Percentiles rank a stretch among this genome's conserved stretches.
phyloP scores from a whole-genome alignment of 441 rosid species.

The Brassica hybrid region DNA sequence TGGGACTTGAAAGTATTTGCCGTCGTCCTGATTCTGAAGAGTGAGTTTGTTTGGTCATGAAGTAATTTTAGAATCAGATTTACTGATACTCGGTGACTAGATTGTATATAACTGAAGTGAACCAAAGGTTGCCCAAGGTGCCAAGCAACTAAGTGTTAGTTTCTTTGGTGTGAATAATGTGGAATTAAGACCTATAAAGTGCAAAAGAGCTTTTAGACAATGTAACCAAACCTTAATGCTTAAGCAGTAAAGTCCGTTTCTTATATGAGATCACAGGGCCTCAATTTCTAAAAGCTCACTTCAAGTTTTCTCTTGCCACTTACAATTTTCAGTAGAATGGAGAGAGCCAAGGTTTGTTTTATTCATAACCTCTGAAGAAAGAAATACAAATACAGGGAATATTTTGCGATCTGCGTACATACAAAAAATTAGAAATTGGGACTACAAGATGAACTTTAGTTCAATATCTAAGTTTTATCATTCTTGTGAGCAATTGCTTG shows the following conservation, averaged over 20 bases:
- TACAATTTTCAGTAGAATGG: not conserved
- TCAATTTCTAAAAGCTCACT: not conserved
- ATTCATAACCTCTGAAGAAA: not conserved
- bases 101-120: not conserved
- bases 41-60: conserved; percentile 16
- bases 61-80: conserved; percentile 14
- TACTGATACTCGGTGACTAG: not conserved
- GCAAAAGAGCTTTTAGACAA: not conserved
- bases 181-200: not conserved
- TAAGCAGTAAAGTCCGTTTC: not conserved
- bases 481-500: not conserved
- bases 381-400: not conserved
- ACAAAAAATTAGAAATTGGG: not conserved
- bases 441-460: not conserved
- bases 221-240: conserved; percentile 19
- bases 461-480: not conserved
- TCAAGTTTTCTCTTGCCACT: not conserved
- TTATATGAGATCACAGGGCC: not conserved
- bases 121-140: too few species aligned
- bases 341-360: not conserved
- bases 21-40: conserved; percentile 44
- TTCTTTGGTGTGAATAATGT: not conserved
- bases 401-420: not conserved
- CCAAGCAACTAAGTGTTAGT: too few species aligned
- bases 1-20: conserved; percentile 37